These are phyloP conservation scores for Leccinum aurantiacum DNA, from an alignment of 768 basidiomycete species.

Conservation along the genomic window DNA sequence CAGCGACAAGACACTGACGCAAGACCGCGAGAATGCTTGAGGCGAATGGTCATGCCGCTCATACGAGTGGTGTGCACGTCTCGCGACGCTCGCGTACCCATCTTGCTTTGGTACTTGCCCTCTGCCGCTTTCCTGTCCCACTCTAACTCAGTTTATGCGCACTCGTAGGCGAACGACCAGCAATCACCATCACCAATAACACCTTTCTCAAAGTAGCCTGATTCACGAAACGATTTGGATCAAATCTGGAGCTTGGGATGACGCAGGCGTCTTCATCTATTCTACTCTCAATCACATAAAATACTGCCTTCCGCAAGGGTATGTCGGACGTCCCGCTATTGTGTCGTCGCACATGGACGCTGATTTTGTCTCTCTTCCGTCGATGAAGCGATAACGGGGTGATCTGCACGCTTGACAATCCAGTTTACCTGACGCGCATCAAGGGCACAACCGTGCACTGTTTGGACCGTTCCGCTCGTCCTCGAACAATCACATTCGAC, in stretches of 20 bases:
- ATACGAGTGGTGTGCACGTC: too few species aligned
- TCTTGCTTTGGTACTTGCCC: too few species aligned
- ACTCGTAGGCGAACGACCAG: too few species aligned
- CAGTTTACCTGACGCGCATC: constrained; percentile 95
- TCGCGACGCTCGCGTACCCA: too few species aligned
- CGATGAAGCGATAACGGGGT: constrained; percentile 87
- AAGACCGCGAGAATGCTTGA: too few species aligned
- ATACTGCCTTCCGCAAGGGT: constrained; percentile 96
- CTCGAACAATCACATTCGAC: constrained; percentile 94
- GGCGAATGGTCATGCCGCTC: too few species aligned
- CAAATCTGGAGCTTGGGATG: constrained; percentile 99
- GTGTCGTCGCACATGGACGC: not conserved
- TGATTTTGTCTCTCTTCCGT: not conserved
- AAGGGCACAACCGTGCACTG: constrained; percentile 97
- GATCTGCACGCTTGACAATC: constrained; percentile 97
- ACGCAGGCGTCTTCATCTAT: constrained; percentile 94
- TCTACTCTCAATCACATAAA: constrained; percentile 99
- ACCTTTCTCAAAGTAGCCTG: constrained; percentile 41
- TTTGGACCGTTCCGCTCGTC: constrained; percentile 92
- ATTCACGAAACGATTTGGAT: constrained; percentile 99
- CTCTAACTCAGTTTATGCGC: too few species aligned
- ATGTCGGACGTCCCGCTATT: constrained; percentile 27
- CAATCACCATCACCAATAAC: too few species aligned
- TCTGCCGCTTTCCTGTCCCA: too few species aligned
- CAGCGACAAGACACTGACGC: too few species aligned